These are phyloP conservation scores for Trypanosoma avium DNA, from an alignment of 208 protist species.

Conservation along the genomic window DNA sequence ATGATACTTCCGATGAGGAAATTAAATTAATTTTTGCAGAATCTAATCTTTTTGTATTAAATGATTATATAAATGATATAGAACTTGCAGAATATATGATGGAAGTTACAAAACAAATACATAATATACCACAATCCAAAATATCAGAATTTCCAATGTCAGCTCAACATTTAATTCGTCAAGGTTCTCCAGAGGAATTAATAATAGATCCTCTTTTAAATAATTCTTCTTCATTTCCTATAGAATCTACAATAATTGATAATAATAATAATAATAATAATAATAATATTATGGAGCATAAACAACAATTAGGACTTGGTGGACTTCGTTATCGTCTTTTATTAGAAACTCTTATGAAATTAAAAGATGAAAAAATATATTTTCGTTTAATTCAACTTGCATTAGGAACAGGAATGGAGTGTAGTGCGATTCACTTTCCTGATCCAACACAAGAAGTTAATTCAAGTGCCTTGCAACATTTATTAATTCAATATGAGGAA, in stretches of 20 bases:
- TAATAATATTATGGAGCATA: not conserved
- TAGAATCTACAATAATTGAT: not conserved
- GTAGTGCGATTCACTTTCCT: constrained; percentile 47
- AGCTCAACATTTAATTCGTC: constrained; percentile 44
- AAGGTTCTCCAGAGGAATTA: constrained; percentile 44
- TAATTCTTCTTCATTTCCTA: not conserved
- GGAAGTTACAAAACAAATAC: constrained; percentile 19
- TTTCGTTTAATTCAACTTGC: constrained; percentile 29
- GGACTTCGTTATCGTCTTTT: constrained; percentile 16
- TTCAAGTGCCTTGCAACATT: constrained; percentile 52
- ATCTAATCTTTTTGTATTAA: constrained; percentile 54
- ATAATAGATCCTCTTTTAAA: constrained; percentile 47
- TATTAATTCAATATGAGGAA: constrained; percentile 18
- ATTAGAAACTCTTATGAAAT: constrained; percentile 6
- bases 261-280: not conserved
- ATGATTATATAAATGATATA: constrained; percentile 70
- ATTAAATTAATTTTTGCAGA: constrained; percentile 59
- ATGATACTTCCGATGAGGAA: constrained; percentile 59
- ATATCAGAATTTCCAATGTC: constrained; percentile 45
- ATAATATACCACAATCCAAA: constrained; percentile 8
- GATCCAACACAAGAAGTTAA: constrained; percentile 40
- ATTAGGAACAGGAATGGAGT: constrained; percentile 68
- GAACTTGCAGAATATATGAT: constrained; percentile 35
- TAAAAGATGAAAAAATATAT: constrained; percentile 8
- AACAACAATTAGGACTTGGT: not conserved